These are phyloP conservation scores for Pleurotus eryngii DNA, from an alignment of 768 basidiomycete species.

Conservation along the genomic window DNA sequence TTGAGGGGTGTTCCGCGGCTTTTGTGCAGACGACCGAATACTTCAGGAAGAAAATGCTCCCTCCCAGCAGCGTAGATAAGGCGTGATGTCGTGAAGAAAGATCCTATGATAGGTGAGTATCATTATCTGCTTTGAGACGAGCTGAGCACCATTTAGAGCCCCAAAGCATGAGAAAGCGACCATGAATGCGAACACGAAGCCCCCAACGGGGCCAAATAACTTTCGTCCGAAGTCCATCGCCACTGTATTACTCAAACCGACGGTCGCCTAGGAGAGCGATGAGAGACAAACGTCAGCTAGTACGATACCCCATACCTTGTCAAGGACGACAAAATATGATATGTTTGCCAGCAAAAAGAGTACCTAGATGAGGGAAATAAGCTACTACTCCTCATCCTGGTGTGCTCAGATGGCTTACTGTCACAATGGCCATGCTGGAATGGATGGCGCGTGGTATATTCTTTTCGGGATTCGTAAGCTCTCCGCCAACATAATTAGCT, in stretches of 20 bases:
- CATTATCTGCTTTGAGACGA: background rate
- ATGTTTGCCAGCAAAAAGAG: constrained; percentile 83
- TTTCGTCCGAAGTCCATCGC: constrained; percentile 90
- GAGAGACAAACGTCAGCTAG: background rate
- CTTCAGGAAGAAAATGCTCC: constrained; percentile 80
- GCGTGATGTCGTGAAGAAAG: constrained; percentile 74
- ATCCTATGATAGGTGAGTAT: constrained; percentile 36
- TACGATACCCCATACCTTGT: constrained; percentile 47
- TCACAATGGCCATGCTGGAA: constrained; percentile 82
- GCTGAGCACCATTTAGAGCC: constrained; percentile 71
- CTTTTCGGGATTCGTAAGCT: constrained; percentile 76
- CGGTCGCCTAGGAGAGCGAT: constrained; percentile 40
- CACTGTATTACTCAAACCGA: constrained; percentile 80
- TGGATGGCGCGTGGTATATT: constrained; percentile 91
- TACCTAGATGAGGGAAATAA: constrained; percentile 35
- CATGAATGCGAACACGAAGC: constrained; percentile 81
- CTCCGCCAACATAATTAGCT: constrained; percentile 87
- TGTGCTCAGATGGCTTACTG: constrained; percentile 40
- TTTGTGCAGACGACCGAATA: constrained; percentile 77
- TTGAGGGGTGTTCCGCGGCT: constrained; percentile 84
- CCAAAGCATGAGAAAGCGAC: constrained; percentile 96
- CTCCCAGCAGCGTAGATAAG: constrained; percentile 87
- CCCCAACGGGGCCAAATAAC: constrained; percentile 85
- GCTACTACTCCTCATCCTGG: background rate
- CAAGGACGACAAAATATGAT: constrained; percentile 92